These are phyloP conservation scores for Cutaneotrichosporon daszewskae DNA, from an alignment of 1,284 basidiomycete genomes.

Conservation along the genomic window DNA sequence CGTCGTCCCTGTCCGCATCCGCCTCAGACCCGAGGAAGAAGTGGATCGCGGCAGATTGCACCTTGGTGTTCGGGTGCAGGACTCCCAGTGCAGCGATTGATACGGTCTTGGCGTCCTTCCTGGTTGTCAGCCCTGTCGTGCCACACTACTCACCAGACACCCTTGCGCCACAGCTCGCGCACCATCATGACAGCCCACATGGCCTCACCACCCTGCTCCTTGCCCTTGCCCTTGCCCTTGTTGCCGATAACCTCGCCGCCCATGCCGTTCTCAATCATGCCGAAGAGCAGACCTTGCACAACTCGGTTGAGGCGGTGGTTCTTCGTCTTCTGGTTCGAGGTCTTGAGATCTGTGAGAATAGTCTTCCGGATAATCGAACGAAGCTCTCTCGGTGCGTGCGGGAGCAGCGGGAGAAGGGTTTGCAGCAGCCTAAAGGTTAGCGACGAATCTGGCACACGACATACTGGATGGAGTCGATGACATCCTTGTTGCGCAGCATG, in stretches of 20 bases:
- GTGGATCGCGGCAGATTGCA: conserved; percentile 92
- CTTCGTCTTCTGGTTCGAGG: conserved; percentile 79
- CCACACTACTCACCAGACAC: conserved; percentile 64
- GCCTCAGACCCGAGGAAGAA: conserved; percentile 89
- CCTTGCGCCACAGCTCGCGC: conserved; percentile 90
- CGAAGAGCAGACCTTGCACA: conserved; percentile 92
- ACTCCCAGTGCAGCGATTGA: conserved; percentile 87
- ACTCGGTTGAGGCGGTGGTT: conserved; percentile 96
- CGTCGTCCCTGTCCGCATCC: conserved; percentile 59
- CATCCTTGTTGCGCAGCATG: conserved; percentile 86
- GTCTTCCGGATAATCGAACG: conserved; percentile 85
- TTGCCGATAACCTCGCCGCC: conserved; percentile 70
- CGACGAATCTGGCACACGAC: conserved; percentile 32
- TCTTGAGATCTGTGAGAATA: conserved; percentile 91
- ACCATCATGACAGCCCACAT: conserved; percentile 97
- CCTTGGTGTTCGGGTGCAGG: conserved; percentile 89
- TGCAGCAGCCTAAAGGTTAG: conserved; percentile 64
- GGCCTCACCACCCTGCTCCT: conserved; percentile 68
- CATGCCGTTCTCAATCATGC: conserved; percentile 90
- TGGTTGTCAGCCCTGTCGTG: conserved; percentile 31
- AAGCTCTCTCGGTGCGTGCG: conserved; percentile 80
- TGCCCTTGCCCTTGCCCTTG: conserved; percentile 55
- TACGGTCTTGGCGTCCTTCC: conserved; percentile 88
- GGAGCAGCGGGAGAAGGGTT: conserved; percentile 86
- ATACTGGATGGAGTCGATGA: conserved; percentile 86